Conservation (phyloP, 176 grass and related monocot genomes). For the Otatea glauca region DNA sequence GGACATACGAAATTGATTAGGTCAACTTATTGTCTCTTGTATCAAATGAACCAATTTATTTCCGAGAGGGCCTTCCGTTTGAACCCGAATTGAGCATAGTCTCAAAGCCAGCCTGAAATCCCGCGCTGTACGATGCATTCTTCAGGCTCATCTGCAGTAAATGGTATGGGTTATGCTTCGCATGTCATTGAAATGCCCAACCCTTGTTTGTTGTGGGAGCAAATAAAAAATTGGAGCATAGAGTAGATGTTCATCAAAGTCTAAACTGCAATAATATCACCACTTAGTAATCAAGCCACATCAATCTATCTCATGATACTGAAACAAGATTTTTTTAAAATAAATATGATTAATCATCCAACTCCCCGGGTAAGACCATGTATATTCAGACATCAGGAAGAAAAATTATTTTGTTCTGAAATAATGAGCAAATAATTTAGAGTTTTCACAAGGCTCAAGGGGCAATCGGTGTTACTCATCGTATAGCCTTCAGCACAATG, state of each 20-base stretch:
- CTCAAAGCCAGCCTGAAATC: constrained; percentile 65
- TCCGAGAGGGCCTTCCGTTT: constrained; percentile 24
- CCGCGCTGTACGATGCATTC: constrained; percentile 65
- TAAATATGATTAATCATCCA: neutral
- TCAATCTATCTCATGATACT: neutral
- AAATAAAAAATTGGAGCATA: neutral
- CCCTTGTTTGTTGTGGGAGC: neutral
- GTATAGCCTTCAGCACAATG: neutral
- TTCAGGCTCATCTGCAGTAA: constrained; percentile 78
- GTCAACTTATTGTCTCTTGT: neutral
- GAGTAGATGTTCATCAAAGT: neutral
- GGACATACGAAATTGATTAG: constrained; percentile 24
- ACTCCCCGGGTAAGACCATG: neutral
- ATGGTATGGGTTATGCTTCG: neutral
- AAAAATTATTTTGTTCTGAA: neutral
- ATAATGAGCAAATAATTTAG: neutral
- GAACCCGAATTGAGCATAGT: constrained; percentile 51
- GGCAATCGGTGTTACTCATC: constrained; percentile 1
- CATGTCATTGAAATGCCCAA: neutral
- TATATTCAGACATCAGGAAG: neutral
- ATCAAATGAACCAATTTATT: constrained; percentile 45
- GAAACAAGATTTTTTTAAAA: constrained; percentile 4
- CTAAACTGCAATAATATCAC: constrained; percentile 11
- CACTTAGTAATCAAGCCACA: neutral
- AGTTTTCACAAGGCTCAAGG: neutral